A percentile compares a stretch with the other conserved stretches of the same genome.
These are phyloP conservation scores for Bothriochloa decipiens DNA, from an alignment of 176 grass and related monocot species.

Conservation along the genomic window DNA sequence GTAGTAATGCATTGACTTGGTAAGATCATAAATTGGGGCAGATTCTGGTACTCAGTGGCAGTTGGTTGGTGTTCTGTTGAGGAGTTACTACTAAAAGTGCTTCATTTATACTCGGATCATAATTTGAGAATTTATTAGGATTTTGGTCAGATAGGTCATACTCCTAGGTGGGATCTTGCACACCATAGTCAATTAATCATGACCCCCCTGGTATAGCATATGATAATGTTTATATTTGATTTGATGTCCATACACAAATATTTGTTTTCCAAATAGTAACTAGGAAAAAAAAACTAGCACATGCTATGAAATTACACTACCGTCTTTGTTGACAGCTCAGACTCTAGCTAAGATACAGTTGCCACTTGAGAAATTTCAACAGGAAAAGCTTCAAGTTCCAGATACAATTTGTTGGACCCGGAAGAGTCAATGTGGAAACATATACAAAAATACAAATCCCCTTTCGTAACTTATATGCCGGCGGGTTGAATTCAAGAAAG, in stretches of 20 bases:
- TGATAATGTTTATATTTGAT: neutral
- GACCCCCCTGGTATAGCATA: no score
- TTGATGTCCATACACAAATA: neutral
- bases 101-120: neutral
- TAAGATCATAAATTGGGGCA: slow-evolving; percentile 28
- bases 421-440: neutral
- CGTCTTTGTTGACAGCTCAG: neutral
- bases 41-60: slow-evolving; percentile 17
- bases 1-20: neutral
- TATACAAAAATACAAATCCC: neutral
- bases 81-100: neutral
- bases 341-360: neutral
- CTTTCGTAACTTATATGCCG: neutral
- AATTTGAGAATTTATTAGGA: neutral
- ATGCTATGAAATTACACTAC: neutral
- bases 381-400: neutral
- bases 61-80: slow-evolving; percentile 21
- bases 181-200: no score
- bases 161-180: no score
- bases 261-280: neutral
- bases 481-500: neutral
- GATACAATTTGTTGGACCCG: slow-evolving; percentile 5
- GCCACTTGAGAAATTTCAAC: neutral
- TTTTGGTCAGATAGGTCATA: neutral
- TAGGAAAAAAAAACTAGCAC: neutral